A percentile compares a stretch with the other conserved stretches of the same genome.
Evolutionary conservation across 768 basidiomycete genomes (phyloP).

Genomic region (Galerina marginata): DNA sequence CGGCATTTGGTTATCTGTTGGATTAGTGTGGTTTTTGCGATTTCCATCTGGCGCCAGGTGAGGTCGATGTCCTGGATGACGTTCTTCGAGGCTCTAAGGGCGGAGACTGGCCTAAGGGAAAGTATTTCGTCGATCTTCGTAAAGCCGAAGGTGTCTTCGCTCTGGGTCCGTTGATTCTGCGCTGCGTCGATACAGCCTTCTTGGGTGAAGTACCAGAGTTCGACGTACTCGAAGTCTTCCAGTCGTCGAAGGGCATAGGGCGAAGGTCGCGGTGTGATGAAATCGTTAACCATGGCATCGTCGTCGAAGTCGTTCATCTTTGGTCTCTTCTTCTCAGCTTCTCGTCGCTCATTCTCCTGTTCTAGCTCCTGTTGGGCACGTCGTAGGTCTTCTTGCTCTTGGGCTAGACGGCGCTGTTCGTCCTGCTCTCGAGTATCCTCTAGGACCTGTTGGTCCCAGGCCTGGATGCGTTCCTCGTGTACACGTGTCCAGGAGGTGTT

Average conservation of each 20-base stretch:
- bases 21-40: no score
- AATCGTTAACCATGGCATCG: neutral
- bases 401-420: no score
- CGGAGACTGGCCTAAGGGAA: no score
- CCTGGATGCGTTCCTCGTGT: neutral
- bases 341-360: neutral
- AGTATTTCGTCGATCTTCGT: neutral
- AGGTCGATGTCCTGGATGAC: no score
- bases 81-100: no score
- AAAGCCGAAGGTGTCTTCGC: neutral
- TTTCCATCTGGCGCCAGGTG: no score
- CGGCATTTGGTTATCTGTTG: no score
- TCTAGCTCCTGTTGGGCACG: neutral
- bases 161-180: neutral
- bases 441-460: neutral
- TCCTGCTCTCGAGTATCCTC: neutral
- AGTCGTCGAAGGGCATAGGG: constrained; percentile 6
- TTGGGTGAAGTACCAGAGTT: constrained; percentile 18
- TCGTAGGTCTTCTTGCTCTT: no score
- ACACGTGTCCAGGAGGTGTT: neutral
- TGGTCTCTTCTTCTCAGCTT: constrained; percentile 7
- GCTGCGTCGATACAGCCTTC: constrained; percentile 14
- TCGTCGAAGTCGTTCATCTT: constrained; percentile 1
- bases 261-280: neutral
- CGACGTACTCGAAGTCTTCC: constrained; percentile 10